phyloP scores from a whole-genome alignment of 495 filamentous ascomycete species.

The Cercophora scortea region DNA sequence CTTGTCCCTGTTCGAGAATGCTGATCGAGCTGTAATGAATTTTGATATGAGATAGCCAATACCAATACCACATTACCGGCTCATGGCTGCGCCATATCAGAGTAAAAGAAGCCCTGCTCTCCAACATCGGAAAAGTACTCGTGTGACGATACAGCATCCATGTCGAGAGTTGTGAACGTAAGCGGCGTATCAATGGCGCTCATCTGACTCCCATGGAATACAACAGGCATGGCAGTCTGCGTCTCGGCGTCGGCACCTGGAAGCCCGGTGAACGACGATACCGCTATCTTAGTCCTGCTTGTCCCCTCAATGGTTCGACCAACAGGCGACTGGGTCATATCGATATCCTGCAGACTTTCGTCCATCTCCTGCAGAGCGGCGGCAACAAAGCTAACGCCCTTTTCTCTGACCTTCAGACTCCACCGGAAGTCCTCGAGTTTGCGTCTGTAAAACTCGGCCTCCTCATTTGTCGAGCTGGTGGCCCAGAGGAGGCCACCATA shows the following conservation, averaged over 20 bases:
- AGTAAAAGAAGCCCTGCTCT: slow-evolving; percentile 7
- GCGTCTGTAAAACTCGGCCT: slow-evolving; percentile 70
- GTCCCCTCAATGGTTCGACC: neutral
- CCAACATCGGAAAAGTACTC: slow-evolving; percentile 6
- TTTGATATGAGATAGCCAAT: too few relatives aligned
- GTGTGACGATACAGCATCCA: slow-evolving; percentile 7
- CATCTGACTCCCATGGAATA: neutral
- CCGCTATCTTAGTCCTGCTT: neutral
- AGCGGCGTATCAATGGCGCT: neutral
- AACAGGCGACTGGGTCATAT: slow-evolving; percentile 14
- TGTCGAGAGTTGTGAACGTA: slow-evolving; percentile 4
- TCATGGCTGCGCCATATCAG: neutral
- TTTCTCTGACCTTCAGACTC: slow-evolving; percentile 45
- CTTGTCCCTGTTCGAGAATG: too few relatives aligned
- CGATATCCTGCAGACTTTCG: slow-evolving; percentile 20
- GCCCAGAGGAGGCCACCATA: slow-evolving; percentile 62
- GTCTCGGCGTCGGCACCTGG: slow-evolving; percentile 5
- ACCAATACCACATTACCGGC: too few relatives aligned
- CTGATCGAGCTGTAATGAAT: too few relatives aligned
- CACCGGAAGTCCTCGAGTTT: slow-evolving; percentile 67
- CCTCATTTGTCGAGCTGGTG: slow-evolving; percentile 55
- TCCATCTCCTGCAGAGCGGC: slow-evolving; percentile 20
- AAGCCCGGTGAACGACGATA: neutral
- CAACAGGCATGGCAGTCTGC: slow-evolving; percentile 2
- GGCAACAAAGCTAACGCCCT: slow-evolving; percentile 18